Base-by-base conservation (phyloP, 2,329 filamentous ascomycete genomes). In the Aspergillus sp. region DNA sequence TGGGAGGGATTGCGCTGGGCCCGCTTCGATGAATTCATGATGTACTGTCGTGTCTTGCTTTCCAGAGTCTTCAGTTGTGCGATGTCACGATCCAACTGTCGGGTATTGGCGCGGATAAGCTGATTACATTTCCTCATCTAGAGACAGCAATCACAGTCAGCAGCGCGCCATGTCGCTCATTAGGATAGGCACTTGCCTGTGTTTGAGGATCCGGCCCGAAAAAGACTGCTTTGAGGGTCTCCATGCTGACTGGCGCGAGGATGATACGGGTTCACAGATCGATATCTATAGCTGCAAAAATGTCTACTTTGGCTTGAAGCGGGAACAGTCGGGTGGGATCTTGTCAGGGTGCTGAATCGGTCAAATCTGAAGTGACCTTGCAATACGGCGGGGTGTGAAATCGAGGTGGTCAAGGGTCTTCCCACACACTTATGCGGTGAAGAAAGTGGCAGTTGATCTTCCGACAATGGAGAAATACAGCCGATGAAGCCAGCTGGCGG, bases 51-150 rank as follows among this genome's bases (percentile, higher is more conserved):
- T 64, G 93, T 93, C 78, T 95, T 96, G 72, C 80, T 79, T 76
- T 99, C 94, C 66, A 91, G 88, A 59, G 86, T 81, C 76, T 91
- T 93, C 66, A 95, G 86, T 66, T 88, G 83, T 57, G 84, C 79
- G 74, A 99, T 94, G 78, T 98, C 93, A 73, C 95, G 93, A 77
- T 99, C 95, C 70, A 99, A 86, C 74, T 96, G 94, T 73, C 95
- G 92, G 64, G 92, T 90, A 78, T 98, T 97, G 74, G 88, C 82
- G 62, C 94, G 91, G 70, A 99, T 90, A 63, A 98, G 86, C 63
- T 87, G 82, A 77, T 97, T 96, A 79, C 94, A 98, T 88, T 97
- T 98, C 65, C 93, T 89, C 79, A 95, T 89, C 94, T 99, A 70
- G 21, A 60, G 39, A 27, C 3, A 53, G 38, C 38, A 52, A 58